These are phyloP conservation scores for Lentithecium fluviatile DNA, from an alignment of 495 filamentous ascomycete species.

Conservation along the genomic window DNA sequence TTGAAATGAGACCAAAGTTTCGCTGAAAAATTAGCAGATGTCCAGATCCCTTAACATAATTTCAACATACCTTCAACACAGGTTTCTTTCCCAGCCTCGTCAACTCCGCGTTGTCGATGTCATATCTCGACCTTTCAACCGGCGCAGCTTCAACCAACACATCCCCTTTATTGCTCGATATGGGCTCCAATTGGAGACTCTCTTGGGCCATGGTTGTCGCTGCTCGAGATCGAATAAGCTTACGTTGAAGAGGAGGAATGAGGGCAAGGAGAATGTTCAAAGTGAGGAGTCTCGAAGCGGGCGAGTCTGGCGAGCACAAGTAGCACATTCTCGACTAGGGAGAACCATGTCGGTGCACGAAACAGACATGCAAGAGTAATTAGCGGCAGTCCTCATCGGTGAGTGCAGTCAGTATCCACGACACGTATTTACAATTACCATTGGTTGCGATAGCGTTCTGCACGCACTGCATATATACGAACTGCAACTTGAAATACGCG, in stretches of 20 bases:
- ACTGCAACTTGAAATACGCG: too few relatives aligned
- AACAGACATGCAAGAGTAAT: too few relatives aligned
- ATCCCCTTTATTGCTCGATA: conserved; percentile 1
- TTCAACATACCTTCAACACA: conserved; percentile 45
- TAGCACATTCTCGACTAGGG: too few relatives aligned
- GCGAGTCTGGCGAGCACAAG: too few relatives aligned
- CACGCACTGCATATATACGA: too few relatives aligned
- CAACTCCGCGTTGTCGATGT: conserved; percentile 39
- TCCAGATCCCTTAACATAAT: neutral
- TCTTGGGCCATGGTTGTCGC: conserved; percentile 1
- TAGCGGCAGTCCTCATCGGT: too few relatives aligned
- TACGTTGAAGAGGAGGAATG: neutral
- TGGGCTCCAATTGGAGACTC: neutral
- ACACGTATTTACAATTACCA: too few relatives aligned
- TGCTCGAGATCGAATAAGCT: neutral
- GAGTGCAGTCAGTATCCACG: too few relatives aligned
- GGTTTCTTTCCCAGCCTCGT: conserved; percentile 54
- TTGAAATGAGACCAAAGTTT: conserved; percentile 52
- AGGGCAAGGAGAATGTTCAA: too few relatives aligned
- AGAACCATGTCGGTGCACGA: too few relatives aligned
- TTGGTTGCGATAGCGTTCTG: too few relatives aligned
- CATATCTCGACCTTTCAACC: conserved; percentile 36
- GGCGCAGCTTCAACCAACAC: neutral
- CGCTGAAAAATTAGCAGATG: conserved; percentile 38
- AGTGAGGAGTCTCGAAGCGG: too few relatives aligned